Evolutionary conservation across 1,139 yeast species (phyloP).

Genomic region (Saccharomyces uvarum): DNA sequence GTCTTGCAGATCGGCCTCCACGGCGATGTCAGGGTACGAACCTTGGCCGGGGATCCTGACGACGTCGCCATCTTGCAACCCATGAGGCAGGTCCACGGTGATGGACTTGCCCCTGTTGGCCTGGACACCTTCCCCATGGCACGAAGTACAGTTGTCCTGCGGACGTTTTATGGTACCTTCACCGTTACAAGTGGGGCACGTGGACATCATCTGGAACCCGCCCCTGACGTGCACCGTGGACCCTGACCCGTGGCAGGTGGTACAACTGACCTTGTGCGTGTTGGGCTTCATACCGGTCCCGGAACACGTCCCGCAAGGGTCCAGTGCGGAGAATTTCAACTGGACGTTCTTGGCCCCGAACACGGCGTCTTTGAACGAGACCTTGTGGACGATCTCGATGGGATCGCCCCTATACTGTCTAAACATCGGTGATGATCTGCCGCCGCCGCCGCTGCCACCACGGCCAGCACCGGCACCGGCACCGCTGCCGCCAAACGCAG

Average conservation of each 20-base stretch:
- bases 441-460: constrained; percentile 30
- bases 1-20: constrained; percentile 40
- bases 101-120: constrained; percentile 55
- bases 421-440: constrained; percentile 37
- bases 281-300: constrained; percentile 83
- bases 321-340: constrained; percentile 67
- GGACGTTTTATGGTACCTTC: constrained; percentile 71
- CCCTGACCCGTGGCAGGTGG: constrained; percentile 90
- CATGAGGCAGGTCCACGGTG: constrained; percentile 79
- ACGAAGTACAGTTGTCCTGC: constrained; percentile 63
- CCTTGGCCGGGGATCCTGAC: constrained; percentile 84
- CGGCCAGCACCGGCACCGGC: constrained; percentile 33
- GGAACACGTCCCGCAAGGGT: constrained; percentile 68
- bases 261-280: constrained; percentile 70
- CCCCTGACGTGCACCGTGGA: constrained; percentile 83
- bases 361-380: constrained; percentile 80
- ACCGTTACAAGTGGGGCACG: constrained; percentile 84
- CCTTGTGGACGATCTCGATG: constrained; percentile 67
- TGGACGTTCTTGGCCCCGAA: constrained; percentile 61
- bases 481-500: constrained; percentile 53
- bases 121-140: constrained; percentile 86
- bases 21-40: constrained; percentile 72
- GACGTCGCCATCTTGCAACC: constrained; percentile 79
- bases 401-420: constrained; percentile 83
- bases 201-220: constrained; percentile 94